Base-by-base conservation (phyloP, 2,329 filamentous ascomycete genomes). In the Ascochyta viciae-villosae region DNA sequence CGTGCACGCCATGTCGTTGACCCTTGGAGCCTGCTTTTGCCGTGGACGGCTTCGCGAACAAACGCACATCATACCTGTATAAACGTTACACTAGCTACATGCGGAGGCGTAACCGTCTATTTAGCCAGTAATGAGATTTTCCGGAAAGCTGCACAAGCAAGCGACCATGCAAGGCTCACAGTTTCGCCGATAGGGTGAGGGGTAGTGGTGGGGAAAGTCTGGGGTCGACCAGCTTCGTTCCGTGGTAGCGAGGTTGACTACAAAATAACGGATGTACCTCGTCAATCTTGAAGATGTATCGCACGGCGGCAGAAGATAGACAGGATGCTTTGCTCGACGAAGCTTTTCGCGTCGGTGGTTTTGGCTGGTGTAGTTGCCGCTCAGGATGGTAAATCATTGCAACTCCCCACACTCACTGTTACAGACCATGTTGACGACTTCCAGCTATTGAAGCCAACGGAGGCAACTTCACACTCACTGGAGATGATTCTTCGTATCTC, bases 401-500 rank as follows among this genome's bases (percentile, higher is more conserved):
- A 27, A 15, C 29, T 6, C 12, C n/a, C 6, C 15, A 10, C 15
- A 13, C 19, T 15, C 38, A 23, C 9, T 10, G 0, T 23, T 2
- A 27, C 22, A 43, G 3, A 8, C 5, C 12, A 37, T 19, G 33
- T 43, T 52, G 29, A 57, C 6, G 12, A 4, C 10, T 2, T 12
- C 2, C 37, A 57, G 84, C 79, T 34, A 79, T 87, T 51, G 77
- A 78, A 22, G 82, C 82, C n/a, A 72, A 84, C 5, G 84, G 83
- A 9, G 81, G 76, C 3, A 81, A 80, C 15, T 88, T 88, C 60
- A 79, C 83, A 1, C 76, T 88, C 41, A 84, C 84, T 27, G 85
- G 83, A 24, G 74, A 82, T 41, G 77, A 78, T 59, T 77, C 86
- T 27, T 87, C 85, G 1, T 88, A 89, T 64, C 82, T 84, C 39